Evolutionary conservation across 2,329 filamentous ascomycete genomes (phyloP).

Genomic region (Colletotrichum liaoningense): DNA sequence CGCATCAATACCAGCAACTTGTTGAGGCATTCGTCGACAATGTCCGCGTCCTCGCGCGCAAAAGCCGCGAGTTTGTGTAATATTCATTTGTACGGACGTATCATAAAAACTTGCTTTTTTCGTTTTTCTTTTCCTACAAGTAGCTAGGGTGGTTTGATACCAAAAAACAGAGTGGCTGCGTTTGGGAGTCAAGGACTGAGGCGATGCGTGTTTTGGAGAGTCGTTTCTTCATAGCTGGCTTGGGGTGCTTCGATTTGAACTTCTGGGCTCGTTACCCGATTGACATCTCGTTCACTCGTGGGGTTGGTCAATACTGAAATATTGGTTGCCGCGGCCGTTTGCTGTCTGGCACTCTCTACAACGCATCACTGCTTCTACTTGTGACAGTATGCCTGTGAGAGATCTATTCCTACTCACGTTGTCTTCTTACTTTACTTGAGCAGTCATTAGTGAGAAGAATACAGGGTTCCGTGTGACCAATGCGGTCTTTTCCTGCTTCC

Average conservation of each 20-base stretch:
- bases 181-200: conserved; percentile 22
- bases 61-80: conserved; percentile 48
- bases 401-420: not conserved
- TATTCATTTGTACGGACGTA: conserved; percentile 4
- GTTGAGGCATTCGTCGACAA: conserved; percentile 83
- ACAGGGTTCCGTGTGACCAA: not conserved
- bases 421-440: not conserved
- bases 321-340: not conserved
- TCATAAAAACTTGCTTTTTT: not conserved
- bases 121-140: not conserved
- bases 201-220: conserved; percentile 20
- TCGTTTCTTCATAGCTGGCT: conserved; percentile 7
- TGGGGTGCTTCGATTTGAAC: not conserved
- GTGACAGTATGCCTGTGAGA: not conserved
- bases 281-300: not conserved
- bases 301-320: not conserved
- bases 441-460: not conserved
- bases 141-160: conserved; percentile 32
- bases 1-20: conserved; percentile 73
- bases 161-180: conserved; percentile 19
- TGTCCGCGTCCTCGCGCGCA: conserved; percentile 67
- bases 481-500: too few species aligned
- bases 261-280: not conserved
- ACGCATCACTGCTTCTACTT: too few species aligned
- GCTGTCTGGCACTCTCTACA: not conserved